These are phyloP conservation scores for Ramaria sp. DNA, from an alignment of 768 basidiomycete genomes.

Conservation along the genomic window DNA sequence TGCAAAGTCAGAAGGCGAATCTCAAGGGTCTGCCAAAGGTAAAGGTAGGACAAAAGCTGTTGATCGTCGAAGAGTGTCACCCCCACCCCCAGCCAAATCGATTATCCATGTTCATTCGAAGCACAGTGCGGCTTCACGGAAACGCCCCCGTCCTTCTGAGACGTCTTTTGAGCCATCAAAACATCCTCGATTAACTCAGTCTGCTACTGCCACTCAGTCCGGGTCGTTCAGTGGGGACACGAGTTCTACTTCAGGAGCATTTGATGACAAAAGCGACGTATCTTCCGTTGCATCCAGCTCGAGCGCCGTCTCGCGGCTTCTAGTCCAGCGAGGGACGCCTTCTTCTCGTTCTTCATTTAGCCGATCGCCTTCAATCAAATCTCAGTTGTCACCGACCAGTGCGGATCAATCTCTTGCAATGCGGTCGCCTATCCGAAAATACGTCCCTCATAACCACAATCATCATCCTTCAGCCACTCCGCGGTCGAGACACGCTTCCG, in stretches of 20 bases:
- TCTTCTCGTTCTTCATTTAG: not conserved
- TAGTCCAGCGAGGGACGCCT: not conserved
- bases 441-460: not conserved
- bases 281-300: not conserved
- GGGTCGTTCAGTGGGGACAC: not conserved
- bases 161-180: not conserved
- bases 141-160: not conserved
- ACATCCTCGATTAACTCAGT: not conserved
- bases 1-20: not conserved
- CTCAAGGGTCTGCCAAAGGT: not conserved
- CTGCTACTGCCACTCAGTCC: not conserved
- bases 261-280: not conserved
- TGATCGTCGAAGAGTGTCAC: too few relatives aligned
- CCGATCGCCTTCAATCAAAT: not conserved
- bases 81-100: not conserved
- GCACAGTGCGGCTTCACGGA: not conserved
- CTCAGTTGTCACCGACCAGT: not conserved
- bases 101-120: not conserved
- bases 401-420: not conserved
- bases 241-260: not conserved
- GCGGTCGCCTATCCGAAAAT: conserved; percentile 8
- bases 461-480: not conserved
- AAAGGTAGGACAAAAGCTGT: not conserved
- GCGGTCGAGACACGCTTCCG: not conserved
- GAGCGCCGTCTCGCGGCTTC: conserved; percentile 1